These are phyloP conservation scores for Plenodomus tracheiphilus DNA, from an alignment of 2,329 filamentous ascomycete genomes.

Conservation along the genomic window DNA sequence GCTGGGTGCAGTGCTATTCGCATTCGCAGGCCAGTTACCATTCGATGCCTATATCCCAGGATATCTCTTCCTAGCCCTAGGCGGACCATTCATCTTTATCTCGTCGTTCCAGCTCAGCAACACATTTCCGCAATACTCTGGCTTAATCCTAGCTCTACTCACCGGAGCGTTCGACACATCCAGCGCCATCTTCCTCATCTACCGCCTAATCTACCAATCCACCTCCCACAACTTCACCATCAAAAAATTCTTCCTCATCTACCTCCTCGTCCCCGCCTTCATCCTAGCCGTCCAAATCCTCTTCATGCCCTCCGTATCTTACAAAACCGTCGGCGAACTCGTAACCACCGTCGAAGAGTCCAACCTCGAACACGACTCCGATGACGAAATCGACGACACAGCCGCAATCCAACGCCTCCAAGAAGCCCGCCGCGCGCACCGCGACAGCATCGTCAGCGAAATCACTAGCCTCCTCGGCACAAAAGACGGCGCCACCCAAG, in stretches of 20 bases:
- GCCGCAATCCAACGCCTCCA: conserved; percentile 52
- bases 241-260: conserved; percentile 55
- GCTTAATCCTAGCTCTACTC: conserved; percentile 54
- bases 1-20: conserved; percentile 72
- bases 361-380: conserved; percentile 56
- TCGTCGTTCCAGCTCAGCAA: conserved; percentile 56
- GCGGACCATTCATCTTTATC: conserved; percentile 57
- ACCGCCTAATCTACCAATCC: conserved; percentile 52
- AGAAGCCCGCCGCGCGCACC: conserved; percentile 61
- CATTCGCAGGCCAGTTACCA: conserved; percentile 64
- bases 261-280: conserved; percentile 52
- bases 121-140: conserved; percentile 55
- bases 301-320: conserved; percentile 53
- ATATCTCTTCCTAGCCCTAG: conserved; percentile 54
- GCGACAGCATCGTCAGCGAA: conserved; percentile 67
- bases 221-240: conserved; percentile 48
- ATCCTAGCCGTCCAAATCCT: conserved; percentile 51
- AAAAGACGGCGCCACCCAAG: conserved; percentile 64
- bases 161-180: conserved; percentile 57
- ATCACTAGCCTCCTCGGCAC: conserved; percentile 75
- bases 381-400: conserved; percentile 57
- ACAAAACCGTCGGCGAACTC: conserved; percentile 72
- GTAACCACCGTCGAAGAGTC: conserved; percentile 68
- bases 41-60: conserved; percentile 68
- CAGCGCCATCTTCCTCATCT: conserved; percentile 53